Percentiles rank a stretch among this genome's conserved stretches.
These are phyloP conservation scores for Lotmaria passim DNA, from an alignment of 208 protist genomes.

Conservation along the genomic window DNA sequence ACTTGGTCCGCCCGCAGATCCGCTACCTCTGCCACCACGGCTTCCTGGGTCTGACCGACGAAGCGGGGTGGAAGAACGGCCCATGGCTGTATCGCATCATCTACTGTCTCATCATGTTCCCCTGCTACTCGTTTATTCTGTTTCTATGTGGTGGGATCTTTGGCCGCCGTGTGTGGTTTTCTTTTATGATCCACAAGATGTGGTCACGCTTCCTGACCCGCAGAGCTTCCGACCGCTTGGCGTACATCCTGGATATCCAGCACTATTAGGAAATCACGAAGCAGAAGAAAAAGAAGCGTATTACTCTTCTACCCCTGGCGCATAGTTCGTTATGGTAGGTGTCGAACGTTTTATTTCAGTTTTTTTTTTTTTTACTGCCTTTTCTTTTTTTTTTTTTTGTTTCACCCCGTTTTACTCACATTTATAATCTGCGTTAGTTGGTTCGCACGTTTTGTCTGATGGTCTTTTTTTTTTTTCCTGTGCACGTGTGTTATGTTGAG, in stretches of 20 bases:
- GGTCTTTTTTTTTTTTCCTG: neutral
- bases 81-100: constrained; percentile 86
- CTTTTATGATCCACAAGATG: constrained; percentile 93
- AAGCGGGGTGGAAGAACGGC: constrained; percentile 74
- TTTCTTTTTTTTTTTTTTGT: constrained; percentile 13
- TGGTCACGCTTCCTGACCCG: constrained; percentile 82
- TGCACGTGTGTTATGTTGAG: neutral
- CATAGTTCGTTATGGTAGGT: neutral
- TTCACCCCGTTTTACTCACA: neutral
- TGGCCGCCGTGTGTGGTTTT: constrained; percentile 85
- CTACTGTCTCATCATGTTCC: constrained; percentile 85
- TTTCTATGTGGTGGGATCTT: constrained; percentile 78
- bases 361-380: neutral
- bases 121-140: constrained; percentile 78
- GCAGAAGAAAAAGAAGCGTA: neutral
- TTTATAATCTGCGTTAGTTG: neutral
- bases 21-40: constrained; percentile 70
- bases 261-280: constrained; percentile 61
- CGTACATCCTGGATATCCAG: constrained; percentile 74
- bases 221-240: constrained; percentile 50
- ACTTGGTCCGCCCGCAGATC: constrained; percentile 77
- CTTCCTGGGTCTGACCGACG: constrained; percentile 78
- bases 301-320: neutral
- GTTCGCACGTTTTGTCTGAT: neutral
- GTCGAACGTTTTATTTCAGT: neutral